A percentile compares a stretch with the other conserved stretches of the same genome.
phyloP scores from a whole-genome alignment of 495 filamentous ascomycete species.

The Evernia prunastri region DNA sequence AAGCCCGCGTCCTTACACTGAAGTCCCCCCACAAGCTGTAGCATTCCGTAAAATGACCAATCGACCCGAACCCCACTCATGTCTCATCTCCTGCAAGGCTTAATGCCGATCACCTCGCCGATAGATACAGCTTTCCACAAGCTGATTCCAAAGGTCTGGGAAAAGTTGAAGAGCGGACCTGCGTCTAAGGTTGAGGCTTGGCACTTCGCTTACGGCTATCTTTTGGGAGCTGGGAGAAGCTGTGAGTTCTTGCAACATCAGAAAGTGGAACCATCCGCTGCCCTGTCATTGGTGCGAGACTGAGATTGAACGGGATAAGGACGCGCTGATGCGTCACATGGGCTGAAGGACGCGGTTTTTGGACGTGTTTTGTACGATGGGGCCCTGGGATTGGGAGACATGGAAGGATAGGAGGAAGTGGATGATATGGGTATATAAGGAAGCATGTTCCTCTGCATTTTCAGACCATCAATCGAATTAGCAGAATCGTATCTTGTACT shows the following conservation, averaged over 20 bases:
- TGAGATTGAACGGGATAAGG: neutral
- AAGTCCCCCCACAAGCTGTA: conserved; percentile 3
- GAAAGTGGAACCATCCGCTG: neutral
- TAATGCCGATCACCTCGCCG: conserved; percentile 5
- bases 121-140: conserved; percentile 11
- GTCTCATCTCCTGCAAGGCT: conserved; percentile 11
- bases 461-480: neutral
- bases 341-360: neutral
- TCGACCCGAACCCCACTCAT: neutral
- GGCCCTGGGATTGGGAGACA: neutral
- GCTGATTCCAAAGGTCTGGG: neutral
- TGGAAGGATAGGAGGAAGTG: neutral
- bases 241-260: conserved; percentile 13
- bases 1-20: neutral
- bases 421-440: conserved; percentile 9
- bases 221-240: neutral
- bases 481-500: neutral
- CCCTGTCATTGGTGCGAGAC: conserved; percentile 3
- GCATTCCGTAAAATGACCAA: neutral
- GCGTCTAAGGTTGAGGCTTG: conserved; percentile 10
- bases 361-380: neutral
- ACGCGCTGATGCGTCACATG: neutral
- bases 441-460: neutral
- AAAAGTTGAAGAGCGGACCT: neutral
- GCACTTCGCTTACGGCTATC: conserved; percentile 13